Evolutionary conservation across 345 rosid species (phyloP).

Genomic region (Passiflora organensis): DNA sequence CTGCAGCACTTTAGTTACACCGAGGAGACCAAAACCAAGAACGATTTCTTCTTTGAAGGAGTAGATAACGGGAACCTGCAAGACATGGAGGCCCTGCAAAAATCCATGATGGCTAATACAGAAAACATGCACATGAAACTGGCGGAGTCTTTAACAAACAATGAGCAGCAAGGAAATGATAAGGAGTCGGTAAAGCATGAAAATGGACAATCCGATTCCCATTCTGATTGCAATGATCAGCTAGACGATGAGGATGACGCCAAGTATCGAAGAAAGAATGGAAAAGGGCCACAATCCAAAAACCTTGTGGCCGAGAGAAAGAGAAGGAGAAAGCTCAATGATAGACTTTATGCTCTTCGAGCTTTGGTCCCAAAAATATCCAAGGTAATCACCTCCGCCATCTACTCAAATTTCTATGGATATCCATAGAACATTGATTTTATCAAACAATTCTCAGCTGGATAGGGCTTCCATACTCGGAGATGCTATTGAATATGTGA

Average conservation of each 20-base stretch:
- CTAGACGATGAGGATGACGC: conserved; percentile 63
- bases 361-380: conserved; percentile 80
- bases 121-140: conserved; percentile 23
- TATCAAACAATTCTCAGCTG: conserved; percentile 39
- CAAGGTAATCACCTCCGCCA: conserved; percentile 34
- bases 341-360: conserved; percentile 72
- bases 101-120: conserved; percentile 12
- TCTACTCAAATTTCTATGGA: neutral
- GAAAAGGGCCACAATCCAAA: conserved; percentile 58
- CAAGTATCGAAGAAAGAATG: conserved; percentile 38
- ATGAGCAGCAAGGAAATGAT: conserved; percentile 24
- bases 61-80: conserved; percentile 26
- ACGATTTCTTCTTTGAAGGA: conserved; percentile 31
- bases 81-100: conserved; percentile 26
- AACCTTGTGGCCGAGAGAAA: conserved; percentile 85
- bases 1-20: conserved; percentile 43
- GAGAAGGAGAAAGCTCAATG: conserved; percentile 90
- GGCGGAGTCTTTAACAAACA: conserved; percentile 32
- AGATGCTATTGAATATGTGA: conserved; percentile 82
- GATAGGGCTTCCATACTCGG: conserved; percentile 88
- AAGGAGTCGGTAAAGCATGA: conserved; percentile 43
- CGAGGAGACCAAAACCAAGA: conserved; percentile 23
- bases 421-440: neutral
- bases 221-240: conserved; percentile 75
- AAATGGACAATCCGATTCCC: conserved; percentile 52